Base-by-base conservation (phyloP, 2,329 filamentous ascomycete genomes). In the Ceratocystis eucalypticola region DNA sequence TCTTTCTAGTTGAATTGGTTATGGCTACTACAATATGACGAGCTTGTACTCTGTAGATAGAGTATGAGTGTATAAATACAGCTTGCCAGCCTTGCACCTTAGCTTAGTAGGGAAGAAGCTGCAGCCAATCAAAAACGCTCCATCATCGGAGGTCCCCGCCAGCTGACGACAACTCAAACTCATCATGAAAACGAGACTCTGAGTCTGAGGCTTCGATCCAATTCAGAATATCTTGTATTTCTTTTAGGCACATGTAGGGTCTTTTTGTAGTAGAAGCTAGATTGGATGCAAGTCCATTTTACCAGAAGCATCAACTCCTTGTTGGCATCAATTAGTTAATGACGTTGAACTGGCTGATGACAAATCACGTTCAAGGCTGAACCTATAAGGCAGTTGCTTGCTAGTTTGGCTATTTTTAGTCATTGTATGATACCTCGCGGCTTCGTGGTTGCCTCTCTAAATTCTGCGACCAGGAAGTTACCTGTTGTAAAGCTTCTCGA, bases 41-140 rank as follows among this genome's bases (percentile, higher is more conserved):
- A 48, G 45, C 45, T 8, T 7, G 45, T 20, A 30, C 30, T 0
- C 30, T 30, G 5, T 30, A 30, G 30, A 30, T 30, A 1, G 6
- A 48, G 45, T 3, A 20, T 48, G 5, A 48, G 45, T 20, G 15
- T 12, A 41, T 12, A 37, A 37, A 20, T 50, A 22, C 46, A 12
- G 10, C 46, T 48, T 48, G 17, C 2, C 45, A 7, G 46, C 46
- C 22, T 50, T 50, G 46, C n/a, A 1, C 28, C 28, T 6, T 30
- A 1, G 28, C 1, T 30, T 6, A 30, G 28, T 5, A 20, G 17
- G 17, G 17, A 48, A 20, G 46, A 22, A 50, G n/a, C n/a, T 22
- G 71, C 84, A 88, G 7, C 84, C 85, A 68, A 88, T 81, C 57
- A 87, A 72, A 71, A 85, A 88, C 0, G 78, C 84, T 28, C 84